A percentile compares a stretch with the other conserved stretches of the same genome.
phyloP scores from a whole-genome alignment of 257 asterid species.

The Dorcoceras hygrometricum region DNA sequence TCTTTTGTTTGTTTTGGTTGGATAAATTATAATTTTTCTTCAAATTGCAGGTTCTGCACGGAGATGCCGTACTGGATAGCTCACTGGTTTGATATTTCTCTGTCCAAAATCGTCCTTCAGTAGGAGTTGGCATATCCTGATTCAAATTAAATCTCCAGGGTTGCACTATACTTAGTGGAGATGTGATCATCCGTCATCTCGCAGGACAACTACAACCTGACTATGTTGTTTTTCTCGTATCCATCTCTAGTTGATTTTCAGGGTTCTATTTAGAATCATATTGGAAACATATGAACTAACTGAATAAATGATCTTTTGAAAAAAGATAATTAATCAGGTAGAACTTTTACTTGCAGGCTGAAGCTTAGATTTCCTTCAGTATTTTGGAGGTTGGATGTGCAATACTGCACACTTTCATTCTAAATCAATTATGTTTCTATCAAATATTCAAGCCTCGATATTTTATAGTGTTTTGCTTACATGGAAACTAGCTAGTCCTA shows the following conservation, averaged over 20 bases:
- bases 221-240: slow-evolving; percentile 89
- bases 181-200: slow-evolving; percentile 78
- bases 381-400: slow-evolving; percentile 3
- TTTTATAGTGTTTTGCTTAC: slow-evolving; percentile 6
- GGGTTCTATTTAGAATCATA: slow-evolving; percentile 14
- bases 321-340: background rate
- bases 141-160: slow-evolving; percentile 48
- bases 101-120: slow-evolving; percentile 19
- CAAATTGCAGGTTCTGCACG: slow-evolving; percentile 74
- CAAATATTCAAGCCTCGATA: background rate
- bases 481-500: slow-evolving; percentile 34
- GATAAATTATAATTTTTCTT: slow-evolving; percentile 21
- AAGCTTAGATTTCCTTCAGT: slow-evolving; percentile 6
- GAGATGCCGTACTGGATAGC: slow-evolving; percentile 92
- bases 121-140: slow-evolving; percentile 15
- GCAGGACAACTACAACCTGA: slow-evolving; percentile 79
- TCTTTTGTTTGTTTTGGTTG: background rate
- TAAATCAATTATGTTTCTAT: background rate
- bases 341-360: background rate
- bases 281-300: slow-evolving; percentile 8
- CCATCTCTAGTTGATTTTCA: slow-evolving; percentile 30
- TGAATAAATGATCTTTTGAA: background rate
- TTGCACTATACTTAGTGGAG: slow-evolving; percentile 96
- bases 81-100: slow-evolving; percentile 62
- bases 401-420: background rate